Evolutionary conservation across 495 filamentous ascomycete genomes (phyloP).

Genomic region (Cercophora sp.): DNA sequence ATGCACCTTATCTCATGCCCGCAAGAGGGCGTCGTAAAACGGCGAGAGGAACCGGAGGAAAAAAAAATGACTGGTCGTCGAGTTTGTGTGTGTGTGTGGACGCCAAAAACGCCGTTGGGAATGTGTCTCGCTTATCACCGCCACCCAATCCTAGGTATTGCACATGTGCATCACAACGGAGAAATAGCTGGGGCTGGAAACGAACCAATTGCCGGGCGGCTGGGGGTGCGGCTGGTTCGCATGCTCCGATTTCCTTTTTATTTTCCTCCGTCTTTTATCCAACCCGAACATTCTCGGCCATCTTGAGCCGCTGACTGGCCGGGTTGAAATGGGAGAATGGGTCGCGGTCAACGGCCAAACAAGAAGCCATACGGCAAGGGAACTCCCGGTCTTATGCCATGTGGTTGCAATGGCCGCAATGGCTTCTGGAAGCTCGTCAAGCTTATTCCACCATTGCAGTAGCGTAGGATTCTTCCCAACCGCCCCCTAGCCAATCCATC

Average conservation of each 20-base stretch:
- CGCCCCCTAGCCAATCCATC: too few species aligned
- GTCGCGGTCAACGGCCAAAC: background rate
- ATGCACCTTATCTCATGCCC: too few species aligned
- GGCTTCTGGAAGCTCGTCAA: background rate
- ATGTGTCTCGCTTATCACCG: background rate
- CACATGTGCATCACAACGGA: background rate
- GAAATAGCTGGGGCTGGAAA: background rate
- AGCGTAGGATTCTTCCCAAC: background rate
- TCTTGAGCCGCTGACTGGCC: background rate
- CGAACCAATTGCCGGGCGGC: background rate
- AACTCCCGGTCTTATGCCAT: background rate
- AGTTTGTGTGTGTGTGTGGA: background rate
- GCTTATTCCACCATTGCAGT: background rate
- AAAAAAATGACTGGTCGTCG: background rate
- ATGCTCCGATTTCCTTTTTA: background rate
- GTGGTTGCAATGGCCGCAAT: background rate
- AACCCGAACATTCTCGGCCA: background rate
- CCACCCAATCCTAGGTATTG: background rate
- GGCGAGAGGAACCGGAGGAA: background rate
- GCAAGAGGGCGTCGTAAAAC: too few species aligned
- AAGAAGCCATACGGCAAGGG: background rate
- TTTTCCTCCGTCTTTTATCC: background rate
- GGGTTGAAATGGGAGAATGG: background rate
- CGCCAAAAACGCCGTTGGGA: background rate
- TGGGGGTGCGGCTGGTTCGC: background rate